These are phyloP conservation scores for Licmophora abbreviata DNA, from an alignment of 108 stramenopile species.

Conservation along the genomic window DNA sequence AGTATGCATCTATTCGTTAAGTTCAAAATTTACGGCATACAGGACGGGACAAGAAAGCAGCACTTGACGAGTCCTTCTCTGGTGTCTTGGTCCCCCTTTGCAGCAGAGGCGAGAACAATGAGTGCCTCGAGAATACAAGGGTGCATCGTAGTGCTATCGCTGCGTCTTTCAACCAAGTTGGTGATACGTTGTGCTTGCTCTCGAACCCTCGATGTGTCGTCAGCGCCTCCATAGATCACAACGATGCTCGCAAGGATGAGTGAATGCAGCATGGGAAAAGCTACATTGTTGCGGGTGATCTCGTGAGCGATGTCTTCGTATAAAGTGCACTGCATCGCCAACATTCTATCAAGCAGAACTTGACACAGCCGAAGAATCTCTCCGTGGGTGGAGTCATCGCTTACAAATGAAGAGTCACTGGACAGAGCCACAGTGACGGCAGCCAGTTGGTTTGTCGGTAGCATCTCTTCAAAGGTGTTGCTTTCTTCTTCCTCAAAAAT, in stretches of 20 bases:
- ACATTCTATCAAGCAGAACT: too few species aligned
- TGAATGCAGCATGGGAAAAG: constrained; percentile 22
- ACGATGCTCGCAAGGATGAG: constrained; percentile 11
- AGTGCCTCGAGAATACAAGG: constrained; percentile 2
- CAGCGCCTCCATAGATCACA: constrained; percentile 5
- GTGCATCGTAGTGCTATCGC: not conserved
- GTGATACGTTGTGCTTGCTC: not conserved
- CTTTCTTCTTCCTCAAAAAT: constrained; percentile 63
- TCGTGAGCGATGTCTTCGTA: constrained; percentile 18
- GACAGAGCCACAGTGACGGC: not conserved
- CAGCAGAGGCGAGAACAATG: not conserved
- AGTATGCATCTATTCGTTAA: constrained; percentile 5
- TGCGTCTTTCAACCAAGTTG: not conserved
- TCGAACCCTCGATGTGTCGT: not conserved
- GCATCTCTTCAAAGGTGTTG: constrained; percentile 32
- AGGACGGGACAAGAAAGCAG: constrained; percentile 1
- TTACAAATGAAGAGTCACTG: too few species aligned
- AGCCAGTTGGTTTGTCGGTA: constrained; percentile 28
- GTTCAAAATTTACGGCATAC: not conserved
- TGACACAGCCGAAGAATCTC: too few species aligned
- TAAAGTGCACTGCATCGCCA: too few species aligned
- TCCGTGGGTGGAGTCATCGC: too few species aligned
- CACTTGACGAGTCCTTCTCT: not conserved
- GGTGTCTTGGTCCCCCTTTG: not conserved
- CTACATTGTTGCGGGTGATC: constrained; percentile 11